Base-by-base conservation (phyloP, 192 early-diverging fungal species). In the Backusella australiensis region DNA sequence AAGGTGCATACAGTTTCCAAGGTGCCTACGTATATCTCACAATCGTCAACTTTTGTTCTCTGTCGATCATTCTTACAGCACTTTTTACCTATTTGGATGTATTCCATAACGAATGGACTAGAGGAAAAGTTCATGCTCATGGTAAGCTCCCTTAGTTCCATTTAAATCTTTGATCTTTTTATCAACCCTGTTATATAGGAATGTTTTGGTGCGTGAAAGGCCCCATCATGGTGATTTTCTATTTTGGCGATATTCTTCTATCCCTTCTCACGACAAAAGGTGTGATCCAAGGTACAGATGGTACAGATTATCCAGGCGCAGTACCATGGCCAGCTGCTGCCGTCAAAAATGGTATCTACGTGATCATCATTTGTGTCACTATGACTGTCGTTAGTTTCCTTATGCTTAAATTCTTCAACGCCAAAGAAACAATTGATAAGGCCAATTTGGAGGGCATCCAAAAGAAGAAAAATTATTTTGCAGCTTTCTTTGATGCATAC, bases 71-170 rank as follows among this genome's bases (percentile, higher is more conserved):
- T 49, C 66, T 82, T 52, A 74, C 78, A 14, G 81, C 81, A 1
- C 52, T 82, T 6, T 79, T 82, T 39, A 79, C 78, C 7, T 82
- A 82, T 23, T 32, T 82, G 23, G 77, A 78, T n/a, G 77, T 82
- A 6, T 82, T 76, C 34, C 34, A 76, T 19, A 17, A 17, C 17
- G 81, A 82, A 65, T 82, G 72, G 75, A 21, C 63, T 8, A 53
- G 56, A 23, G 77, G 65, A 8, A 46, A 71, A 29, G 59, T 79
- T 5, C 63, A 34, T 3, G 78, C 81, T 19, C 81, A 82, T 34
- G 81, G 77, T 56, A 71, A 79, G 69, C 79, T 82, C 29, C 17
- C 42, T 44, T 44, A 44, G 3, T 49, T 49, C n/a, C 19, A 49
- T n/a, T 49, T n/a, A 6, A n/a, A 6, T 49, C n/a, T 49, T 19